A percentile compares a stretch with the other conserved stretches of the same genome.
Conservation (phyloP, 768 basidiomycete genomes). For the Termitomyces sp. region DNA sequence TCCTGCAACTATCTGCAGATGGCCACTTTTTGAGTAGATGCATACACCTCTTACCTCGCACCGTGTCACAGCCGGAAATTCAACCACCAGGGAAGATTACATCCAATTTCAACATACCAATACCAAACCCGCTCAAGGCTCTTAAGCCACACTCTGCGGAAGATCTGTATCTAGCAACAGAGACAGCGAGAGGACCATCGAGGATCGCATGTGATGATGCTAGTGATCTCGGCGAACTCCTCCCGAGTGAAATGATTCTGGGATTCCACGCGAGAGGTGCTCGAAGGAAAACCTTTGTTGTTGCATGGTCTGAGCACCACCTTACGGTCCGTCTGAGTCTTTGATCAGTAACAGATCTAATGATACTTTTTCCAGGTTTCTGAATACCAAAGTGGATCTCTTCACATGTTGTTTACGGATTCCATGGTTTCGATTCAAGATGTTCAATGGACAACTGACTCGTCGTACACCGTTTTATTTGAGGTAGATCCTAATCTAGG, state of each 20-base stretch:
- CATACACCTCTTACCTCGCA: constrained; percentile 31
- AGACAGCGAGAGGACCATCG: constrained; percentile 20
- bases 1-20: constrained; percentile 41
- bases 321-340: constrained; percentile 31
- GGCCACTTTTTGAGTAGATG: constrained; percentile 44
- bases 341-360: neutral
- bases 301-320: constrained; percentile 47
- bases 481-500: constrained; percentile 27
- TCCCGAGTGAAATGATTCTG: constrained; percentile 22
- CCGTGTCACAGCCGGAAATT: constrained; percentile 17
- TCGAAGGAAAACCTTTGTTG: constrained; percentile 30
- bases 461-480: constrained; percentile 36
- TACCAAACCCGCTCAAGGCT: constrained; percentile 67
- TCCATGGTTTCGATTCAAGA: constrained; percentile 26
- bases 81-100: constrained; percentile 26
- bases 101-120: constrained; percentile 36
- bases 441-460: constrained; percentile 37
- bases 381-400: constrained; percentile 27
- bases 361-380: constrained; percentile 30
- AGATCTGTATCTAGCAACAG: constrained; percentile 25
- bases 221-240: constrained; percentile 30
- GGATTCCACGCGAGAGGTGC: constrained; percentile 25
- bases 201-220: constrained; percentile 31
- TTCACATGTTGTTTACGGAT: constrained; percentile 28
- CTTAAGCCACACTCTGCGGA: constrained; percentile 50